These are phyloP conservation scores for Exidia glandulosa DNA, from an alignment of 768 basidiomycete species.

Conservation along the genomic window DNA sequence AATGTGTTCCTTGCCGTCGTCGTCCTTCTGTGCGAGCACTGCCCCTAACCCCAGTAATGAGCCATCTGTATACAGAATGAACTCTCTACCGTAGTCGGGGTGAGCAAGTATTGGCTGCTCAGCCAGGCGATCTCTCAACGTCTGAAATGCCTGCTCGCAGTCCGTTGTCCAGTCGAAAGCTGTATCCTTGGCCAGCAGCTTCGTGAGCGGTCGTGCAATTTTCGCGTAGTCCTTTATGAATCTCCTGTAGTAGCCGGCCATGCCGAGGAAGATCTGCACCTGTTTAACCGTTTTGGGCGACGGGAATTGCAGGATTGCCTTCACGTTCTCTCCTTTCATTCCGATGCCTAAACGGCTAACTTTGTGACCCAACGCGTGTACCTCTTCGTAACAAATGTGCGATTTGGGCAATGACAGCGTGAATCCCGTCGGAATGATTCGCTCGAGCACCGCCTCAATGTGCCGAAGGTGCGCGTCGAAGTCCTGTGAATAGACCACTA, in stretches of 20 bases:
- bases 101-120: not conserved
- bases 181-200: not conserved
- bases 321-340: conserved; percentile 26
- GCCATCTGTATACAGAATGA: not conserved
- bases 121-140: not conserved
- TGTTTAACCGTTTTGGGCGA: conserved; percentile 8
- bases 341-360: conserved; percentile 2
- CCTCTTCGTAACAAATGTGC: not conserved
- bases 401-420: not conserved
- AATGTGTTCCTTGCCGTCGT: not conserved
- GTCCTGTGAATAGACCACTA: not conserved
- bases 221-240: conserved; percentile 19
- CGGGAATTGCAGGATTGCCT: conserved; percentile 21
- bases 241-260: conserved; percentile 19
- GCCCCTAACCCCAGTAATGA: not conserved
- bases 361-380: not conserved
- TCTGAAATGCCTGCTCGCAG: not conserved
- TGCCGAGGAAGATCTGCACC: conserved; percentile 18
- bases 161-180: not conserved
- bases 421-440: not conserved
- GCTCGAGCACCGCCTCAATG: not conserved
- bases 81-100: not conserved
- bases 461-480: not conserved
- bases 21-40: not conserved
- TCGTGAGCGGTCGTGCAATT: conserved; percentile 7